A percentile compares a stretch with the other conserved stretches of the same genome.
Evolutionary conservation across 768 basidiomycete genomes (phyloP).

Genomic region (Suillus subaureus): DNA sequence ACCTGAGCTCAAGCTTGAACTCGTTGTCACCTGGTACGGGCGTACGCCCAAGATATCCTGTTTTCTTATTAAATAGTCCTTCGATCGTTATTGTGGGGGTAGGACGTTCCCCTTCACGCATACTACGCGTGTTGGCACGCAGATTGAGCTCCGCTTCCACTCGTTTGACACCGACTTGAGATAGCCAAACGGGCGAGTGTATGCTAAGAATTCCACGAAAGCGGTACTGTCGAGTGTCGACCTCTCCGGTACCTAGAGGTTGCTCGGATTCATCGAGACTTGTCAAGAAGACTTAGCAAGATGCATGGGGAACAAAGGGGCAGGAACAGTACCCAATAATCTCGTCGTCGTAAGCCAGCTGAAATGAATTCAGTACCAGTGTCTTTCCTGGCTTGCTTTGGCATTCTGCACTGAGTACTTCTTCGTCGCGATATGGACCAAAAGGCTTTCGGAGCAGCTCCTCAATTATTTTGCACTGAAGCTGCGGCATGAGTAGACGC

Average conservation of each 20-base stretch:
- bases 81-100: conserved; percentile 37
- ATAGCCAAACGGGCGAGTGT: conserved; percentile 49
- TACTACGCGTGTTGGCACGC: conserved; percentile 35
- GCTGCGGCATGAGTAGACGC: background rate
- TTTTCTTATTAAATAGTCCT: conserved; percentile 33
- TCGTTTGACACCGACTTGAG: conserved; percentile 41
- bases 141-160: conserved; percentile 48
- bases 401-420: conserved; percentile 27
- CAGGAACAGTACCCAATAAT: conserved; percentile 27
- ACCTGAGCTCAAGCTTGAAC: conserved; percentile 30
- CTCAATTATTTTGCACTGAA: conserved; percentile 17
- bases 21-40: conserved; percentile 15
- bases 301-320: background rate
- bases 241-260: conserved; percentile 30
- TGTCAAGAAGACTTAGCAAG: conserved; percentile 9
- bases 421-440: conserved; percentile 32
- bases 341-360: conserved; percentile 27
- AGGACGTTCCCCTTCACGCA: conserved; percentile 21
- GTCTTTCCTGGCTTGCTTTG: conserved; percentile 12
- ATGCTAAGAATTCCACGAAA: conserved; percentile 58
- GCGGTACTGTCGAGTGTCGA: conserved; percentile 37
- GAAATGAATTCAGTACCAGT: conserved; percentile 32
- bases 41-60: conserved; percentile 7
- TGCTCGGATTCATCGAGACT: conserved; percentile 54
- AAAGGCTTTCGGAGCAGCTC: conserved; percentile 30